A percentile compares a stretch with the other conserved stretches of the same genome.
phyloP scores from a whole-genome alignment of 2,329 filamentous ascomycete genomes.

The Cytospora schulzeri region DNA sequence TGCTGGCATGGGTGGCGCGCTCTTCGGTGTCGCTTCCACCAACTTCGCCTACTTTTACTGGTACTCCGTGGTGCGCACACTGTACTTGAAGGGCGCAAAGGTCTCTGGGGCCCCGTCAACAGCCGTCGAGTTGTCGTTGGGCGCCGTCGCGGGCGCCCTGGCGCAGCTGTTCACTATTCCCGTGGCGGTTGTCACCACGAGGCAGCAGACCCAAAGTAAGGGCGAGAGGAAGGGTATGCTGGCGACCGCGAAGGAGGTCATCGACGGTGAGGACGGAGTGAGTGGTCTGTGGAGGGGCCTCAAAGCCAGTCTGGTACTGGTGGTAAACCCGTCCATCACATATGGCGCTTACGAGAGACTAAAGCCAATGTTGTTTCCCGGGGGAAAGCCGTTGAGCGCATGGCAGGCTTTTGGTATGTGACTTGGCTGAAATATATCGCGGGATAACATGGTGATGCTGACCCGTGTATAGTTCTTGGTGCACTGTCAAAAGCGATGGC shows the following conservation, averaged over 20 bases:
- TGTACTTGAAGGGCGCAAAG: slow-evolving; percentile 70
- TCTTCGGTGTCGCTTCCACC: slow-evolving; percentile 91
- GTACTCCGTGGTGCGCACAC: slow-evolving; percentile 84
- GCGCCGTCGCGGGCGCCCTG: slow-evolving; percentile 84
- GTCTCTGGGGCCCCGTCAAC: slow-evolving; percentile 66
- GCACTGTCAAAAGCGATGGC: slow-evolving; percentile 91
- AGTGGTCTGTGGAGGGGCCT: slow-evolving; percentile 90
- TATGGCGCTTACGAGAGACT: slow-evolving; percentile 95
- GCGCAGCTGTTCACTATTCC: slow-evolving; percentile 97
- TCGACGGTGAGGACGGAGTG: slow-evolving; percentile 87
- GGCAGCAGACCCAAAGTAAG: slow-evolving; percentile 91
- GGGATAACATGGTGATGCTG: not conserved
- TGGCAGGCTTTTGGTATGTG: slow-evolving; percentile 89
- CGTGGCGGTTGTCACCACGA: slow-evolving; percentile 90
- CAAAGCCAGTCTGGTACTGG: slow-evolving; percentile 92
- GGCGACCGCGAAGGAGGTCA: slow-evolving; percentile 85
- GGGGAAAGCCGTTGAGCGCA: slow-evolving; percentile 71
- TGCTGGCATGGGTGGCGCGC: slow-evolving; percentile 80
- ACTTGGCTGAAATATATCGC: not conserved
- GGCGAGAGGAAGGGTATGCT: slow-evolving; percentile 81
- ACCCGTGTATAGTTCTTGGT: slow-evolving; percentile 67
- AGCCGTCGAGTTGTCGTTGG: slow-evolving; percentile 78
- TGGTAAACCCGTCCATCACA: slow-evolving; percentile 95
- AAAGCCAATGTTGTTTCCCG: slow-evolving; percentile 73
- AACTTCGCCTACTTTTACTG: slow-evolving; percentile 99